Base-by-base conservation (phyloP, 345 rosid genomes). In the Lepidium aucheri region DNA sequence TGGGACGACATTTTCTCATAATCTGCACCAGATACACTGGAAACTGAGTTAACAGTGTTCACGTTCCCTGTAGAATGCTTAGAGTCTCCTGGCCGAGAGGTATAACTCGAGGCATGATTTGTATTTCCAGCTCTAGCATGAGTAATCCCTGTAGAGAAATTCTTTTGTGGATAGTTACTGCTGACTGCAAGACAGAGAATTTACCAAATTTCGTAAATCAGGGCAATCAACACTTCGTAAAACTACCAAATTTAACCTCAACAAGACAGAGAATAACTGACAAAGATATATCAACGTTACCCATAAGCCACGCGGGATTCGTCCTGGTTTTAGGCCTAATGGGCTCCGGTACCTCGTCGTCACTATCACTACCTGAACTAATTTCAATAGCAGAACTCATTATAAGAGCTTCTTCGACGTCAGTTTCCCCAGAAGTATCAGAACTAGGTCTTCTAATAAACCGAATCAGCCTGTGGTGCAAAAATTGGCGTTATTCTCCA, bases 1-100 rank as follows among this genome's bases (percentile, higher is more conserved):
- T 84, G 87, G 35, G 92, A 85, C 22, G 88, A 68, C 69, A 76
- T 52, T 53, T 75, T 88, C 73, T 84, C 97, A 74, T 73, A 66
- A 53, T 80, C 85, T 47, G 62, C 52, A 63, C 63, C 80, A 63
- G 76, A 66, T 67, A 46, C 83, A 75, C 73, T 83, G 66, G 85
- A 75, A 69, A 81, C 78, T 62, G 85, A 76, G 75, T 83, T 84
- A 68, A 78, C 76, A 13, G 73, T 68, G 76, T 57, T 78, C 65
- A 76, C 84, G 78, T 68, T 80, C 59, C 83, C 78, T 1, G 59
- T 26, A 47, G 39, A 45, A 60, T 53, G 56, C 47, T 49, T 65
- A 70, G 78, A 62, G 77, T 70, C 84, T 61, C 73, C 78, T 40
- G 63, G 75, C 28, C 22, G 77, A 54, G 70, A 34, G 10, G 44